phyloP scores from a whole-genome alignment of 352 stramenopile genomes.

The Globisporangium ultimum region DNA sequence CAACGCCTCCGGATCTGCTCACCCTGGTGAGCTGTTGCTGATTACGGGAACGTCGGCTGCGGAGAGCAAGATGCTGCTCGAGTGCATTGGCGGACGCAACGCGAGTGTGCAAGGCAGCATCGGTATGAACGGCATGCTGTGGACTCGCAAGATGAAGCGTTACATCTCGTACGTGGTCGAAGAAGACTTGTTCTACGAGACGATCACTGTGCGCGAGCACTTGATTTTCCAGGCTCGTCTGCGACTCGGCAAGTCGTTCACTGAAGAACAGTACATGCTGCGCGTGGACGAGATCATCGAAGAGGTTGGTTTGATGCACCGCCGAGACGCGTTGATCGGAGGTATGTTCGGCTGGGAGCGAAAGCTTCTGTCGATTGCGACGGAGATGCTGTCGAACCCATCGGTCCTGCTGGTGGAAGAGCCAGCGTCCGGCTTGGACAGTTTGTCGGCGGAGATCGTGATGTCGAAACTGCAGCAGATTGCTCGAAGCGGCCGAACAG shows the following conservation, averaged over 20 bases:
- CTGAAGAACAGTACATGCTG: slow-evolving; percentile 21
- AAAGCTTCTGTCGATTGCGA: slow-evolving; percentile 82
- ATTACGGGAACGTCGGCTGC: slow-evolving; percentile 69
- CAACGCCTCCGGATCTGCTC: slow-evolving; percentile 40
- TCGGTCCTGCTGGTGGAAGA: slow-evolving; percentile 86
- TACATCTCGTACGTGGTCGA: slow-evolving; percentile 75
- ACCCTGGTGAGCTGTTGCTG: slow-evolving; percentile 52
- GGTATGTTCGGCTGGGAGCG: slow-evolving; percentile 72
- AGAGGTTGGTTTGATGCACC: slow-evolving; percentile 55
- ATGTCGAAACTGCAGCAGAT: slow-evolving; percentile 62
- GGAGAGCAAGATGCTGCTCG: slow-evolving; percentile 91
- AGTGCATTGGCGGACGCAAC: slow-evolving; percentile 92
- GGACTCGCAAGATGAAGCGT: slow-evolving; percentile 26
- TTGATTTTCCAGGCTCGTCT: slow-evolving; percentile 84
- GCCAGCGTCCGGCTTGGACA: slow-evolving; percentile 66
- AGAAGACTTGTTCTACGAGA: slow-evolving; percentile 88
- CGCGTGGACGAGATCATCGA: slow-evolving; percentile 51
- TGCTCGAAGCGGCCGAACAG: slow-evolving; percentile 76
- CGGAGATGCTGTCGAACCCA: slow-evolving; percentile 75
- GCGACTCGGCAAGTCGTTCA: slow-evolving; percentile 46
- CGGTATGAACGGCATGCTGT: slow-evolving; percentile 55
- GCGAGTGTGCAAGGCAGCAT: slow-evolving; percentile 52
- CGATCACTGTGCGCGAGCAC: slow-evolving; percentile 89
- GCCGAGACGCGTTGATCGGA: slow-evolving; percentile 56
- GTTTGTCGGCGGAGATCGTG: slow-evolving; percentile 48